These are phyloP conservation scores for Leucaena leucocephala DNA, from an alignment of 306 rosid genomes.

Conservation along the genomic window DNA sequence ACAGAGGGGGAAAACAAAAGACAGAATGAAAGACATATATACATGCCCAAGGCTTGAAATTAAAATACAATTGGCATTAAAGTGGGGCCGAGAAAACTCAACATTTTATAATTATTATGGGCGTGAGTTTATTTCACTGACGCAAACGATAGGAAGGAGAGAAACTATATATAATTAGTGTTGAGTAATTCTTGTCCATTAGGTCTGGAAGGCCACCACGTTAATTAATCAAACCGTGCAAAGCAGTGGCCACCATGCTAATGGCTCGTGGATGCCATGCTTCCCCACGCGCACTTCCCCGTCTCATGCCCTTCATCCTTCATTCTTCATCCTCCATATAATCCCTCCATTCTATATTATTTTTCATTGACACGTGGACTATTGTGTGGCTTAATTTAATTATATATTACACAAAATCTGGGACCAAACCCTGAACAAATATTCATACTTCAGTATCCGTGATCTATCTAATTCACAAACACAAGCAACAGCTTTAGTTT, in stretches of 20 bases:
- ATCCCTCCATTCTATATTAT: not conserved
- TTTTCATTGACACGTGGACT: not conserved
- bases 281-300: slow-evolving; percentile 34
- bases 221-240: slow-evolving; percentile 37
- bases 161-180: not conserved
- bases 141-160: not conserved
- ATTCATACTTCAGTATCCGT: no score
- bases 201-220: not conserved
- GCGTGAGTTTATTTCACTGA: not conserved
- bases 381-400: not conserved
- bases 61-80: no score
- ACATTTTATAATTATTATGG: no score
- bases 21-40: not conserved
- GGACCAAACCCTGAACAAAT: not conserved
- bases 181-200: not conserved
- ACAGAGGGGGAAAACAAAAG: not conserved
- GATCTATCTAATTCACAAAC: no score
- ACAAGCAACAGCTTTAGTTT: no score
- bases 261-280: slow-evolving; percentile 40
- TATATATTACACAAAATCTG: not conserved
- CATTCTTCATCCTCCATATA: not conserved
- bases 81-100: no score
- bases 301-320: not conserved
- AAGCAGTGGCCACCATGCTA: not conserved
- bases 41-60: not conserved